Conservation (phyloP, 169 alveolate genomes). For the Eimeria maxima region DNA sequence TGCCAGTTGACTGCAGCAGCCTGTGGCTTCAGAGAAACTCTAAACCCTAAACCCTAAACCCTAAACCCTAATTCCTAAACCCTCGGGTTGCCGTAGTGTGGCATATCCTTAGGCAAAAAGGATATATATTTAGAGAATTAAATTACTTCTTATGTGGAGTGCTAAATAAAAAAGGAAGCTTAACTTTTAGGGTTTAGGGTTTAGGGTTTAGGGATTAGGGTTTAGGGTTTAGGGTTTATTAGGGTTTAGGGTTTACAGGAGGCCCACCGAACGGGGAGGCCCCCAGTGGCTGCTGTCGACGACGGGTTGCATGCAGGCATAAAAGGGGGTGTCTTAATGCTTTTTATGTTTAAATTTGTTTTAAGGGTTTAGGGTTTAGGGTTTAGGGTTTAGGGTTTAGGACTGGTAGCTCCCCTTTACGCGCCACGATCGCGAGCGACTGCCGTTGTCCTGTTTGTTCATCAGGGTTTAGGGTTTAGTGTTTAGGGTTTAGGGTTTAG, state of each 20-base stretch:
- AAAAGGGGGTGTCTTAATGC: neutral
- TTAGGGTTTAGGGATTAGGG: slow-evolving; percentile 26
- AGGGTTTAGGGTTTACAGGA: neutral
- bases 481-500: slow-evolving; percentile 35
- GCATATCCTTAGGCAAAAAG: no score
- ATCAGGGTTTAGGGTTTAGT: slow-evolving; percentile 10
- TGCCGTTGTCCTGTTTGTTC: neutral
- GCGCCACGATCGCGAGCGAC: neutral
- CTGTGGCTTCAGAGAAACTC: no score
- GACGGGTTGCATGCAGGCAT: neutral
- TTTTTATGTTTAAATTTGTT: neutral
- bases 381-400: neutral
- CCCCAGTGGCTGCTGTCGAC: neutral
- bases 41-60: no score
- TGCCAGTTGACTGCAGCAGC: no score
- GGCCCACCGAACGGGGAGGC: neutral
- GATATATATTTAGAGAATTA: neutral
- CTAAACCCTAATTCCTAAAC: no score
- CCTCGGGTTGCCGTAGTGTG: no score
- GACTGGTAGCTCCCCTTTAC: neutral
- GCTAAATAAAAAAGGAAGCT: neutral
- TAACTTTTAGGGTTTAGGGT: slow-evolving; percentile 5
- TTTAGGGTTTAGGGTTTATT: no score
- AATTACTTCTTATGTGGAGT: neutral
- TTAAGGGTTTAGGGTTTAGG: neutral